phyloP scores from a whole-genome alignment of 192 early-diverging fungal species.

The Spizellomyces punctatus region DNA sequence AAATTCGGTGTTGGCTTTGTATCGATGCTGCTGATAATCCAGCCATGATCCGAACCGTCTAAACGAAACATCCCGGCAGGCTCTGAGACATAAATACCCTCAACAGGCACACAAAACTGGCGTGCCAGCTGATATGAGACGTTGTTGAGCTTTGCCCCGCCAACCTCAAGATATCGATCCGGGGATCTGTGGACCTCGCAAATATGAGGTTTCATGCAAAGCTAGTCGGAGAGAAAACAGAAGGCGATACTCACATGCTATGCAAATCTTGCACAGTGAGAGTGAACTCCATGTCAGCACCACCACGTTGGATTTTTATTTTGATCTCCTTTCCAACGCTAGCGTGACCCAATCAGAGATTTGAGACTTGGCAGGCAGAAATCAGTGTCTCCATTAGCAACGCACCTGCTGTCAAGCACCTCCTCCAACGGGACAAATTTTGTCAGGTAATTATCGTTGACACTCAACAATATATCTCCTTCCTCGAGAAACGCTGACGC shows the following conservation, averaged over 20 bases:
- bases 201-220: not conserved
- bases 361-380: not conserved
- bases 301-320: slow-evolving; percentile 73
- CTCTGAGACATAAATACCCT: slow-evolving; percentile 82
- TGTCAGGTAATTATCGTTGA: slow-evolving; percentile 75
- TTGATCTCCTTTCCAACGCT: slow-evolving; percentile 59
- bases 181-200: slow-evolving; percentile 58
- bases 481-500: slow-evolving; percentile 69
- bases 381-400: not conserved
- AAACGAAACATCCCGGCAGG: slow-evolving; percentile 67
- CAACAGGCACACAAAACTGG: slow-evolving; percentile 52
- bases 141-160: slow-evolving; percentile 72
- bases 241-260: slow-evolving; percentile 47
- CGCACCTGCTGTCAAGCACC: slow-evolving; percentile 60
- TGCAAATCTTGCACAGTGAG: slow-evolving; percentile 73
- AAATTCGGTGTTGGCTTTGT: slow-evolving; percentile 71
- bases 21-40: slow-evolving; percentile 79
- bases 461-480: slow-evolving; percentile 72
- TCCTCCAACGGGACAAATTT: slow-evolving; percentile 79
- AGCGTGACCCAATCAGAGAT: not conserved
- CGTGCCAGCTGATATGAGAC: slow-evolving; percentile 57
- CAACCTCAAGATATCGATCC: slow-evolving; percentile 80
- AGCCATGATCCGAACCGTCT: slow-evolving; percentile 69
- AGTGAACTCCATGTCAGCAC: slow-evolving; percentile 59
- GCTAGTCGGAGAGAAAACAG: not conserved